These are phyloP conservation scores for Penicillium maclennaniae DNA, from an alignment of 495 filamentous ascomycete genomes.

Conservation along the genomic window DNA sequence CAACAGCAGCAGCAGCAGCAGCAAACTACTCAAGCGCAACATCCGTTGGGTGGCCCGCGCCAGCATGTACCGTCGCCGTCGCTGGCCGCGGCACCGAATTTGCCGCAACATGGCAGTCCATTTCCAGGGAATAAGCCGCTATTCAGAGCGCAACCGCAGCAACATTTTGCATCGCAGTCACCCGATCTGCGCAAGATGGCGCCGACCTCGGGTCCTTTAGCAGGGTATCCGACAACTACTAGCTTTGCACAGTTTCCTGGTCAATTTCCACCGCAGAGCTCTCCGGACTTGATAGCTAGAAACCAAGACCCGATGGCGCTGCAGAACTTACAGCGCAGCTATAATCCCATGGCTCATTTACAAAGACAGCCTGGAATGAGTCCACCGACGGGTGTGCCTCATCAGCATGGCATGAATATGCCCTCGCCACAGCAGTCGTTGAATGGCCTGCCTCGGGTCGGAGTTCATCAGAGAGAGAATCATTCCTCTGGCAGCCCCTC, in stretches of 20 bases:
- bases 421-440: slow-evolving; percentile 39
- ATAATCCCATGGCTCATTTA: slow-evolving; percentile 34
- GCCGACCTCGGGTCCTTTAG: slow-evolving; percentile 30
- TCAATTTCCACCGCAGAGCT: slow-evolving; percentile 33
- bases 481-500: slow-evolving; percentile 24
- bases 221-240: slow-evolving; percentile 30
- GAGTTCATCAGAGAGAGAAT: slow-evolving; percentile 31
- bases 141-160: slow-evolving; percentile 29
- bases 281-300: slow-evolving; percentile 33
- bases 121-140: slow-evolving; percentile 26
- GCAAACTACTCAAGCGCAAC: slow-evolving; percentile 18
- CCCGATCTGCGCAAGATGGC: slow-evolving; percentile 41
- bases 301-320: slow-evolving; percentile 31
- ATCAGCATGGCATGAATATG: slow-evolving; percentile 30
- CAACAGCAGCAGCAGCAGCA: slow-evolving; percentile 26
- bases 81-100: slow-evolving; percentile 23
- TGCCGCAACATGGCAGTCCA: slow-evolving; percentile 30
- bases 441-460: slow-evolving; percentile 31
- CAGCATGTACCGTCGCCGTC: slow-evolving; percentile 34
- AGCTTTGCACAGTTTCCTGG: slow-evolving; percentile 32
- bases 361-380: slow-evolving; percentile 30
- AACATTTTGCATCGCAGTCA: slow-evolving; percentile 28
- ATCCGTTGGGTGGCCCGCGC: slow-evolving; percentile 19
- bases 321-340: slow-evolving; percentile 34
- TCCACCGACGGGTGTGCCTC: slow-evolving; percentile 26